Evolutionary conservation across 2,329 filamentous ascomycete genomes (phyloP).

Genomic region (Fusarium mangiferae): DNA sequence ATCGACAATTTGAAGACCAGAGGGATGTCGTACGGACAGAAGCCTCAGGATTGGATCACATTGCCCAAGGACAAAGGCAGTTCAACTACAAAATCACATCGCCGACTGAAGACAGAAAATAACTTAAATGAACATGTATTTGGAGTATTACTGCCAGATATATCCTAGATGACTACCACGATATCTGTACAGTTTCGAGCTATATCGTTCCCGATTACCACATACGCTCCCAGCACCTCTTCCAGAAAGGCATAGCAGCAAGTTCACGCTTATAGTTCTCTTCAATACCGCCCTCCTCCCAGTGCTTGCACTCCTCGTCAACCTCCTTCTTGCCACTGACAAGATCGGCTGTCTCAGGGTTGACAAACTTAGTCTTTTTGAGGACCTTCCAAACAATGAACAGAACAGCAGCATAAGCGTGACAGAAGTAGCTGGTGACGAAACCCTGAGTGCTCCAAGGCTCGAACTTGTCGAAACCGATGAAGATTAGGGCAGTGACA

Average conservation of each 20-base stretch:
- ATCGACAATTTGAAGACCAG: too few species aligned
- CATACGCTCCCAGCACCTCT: constrained; percentile 52
- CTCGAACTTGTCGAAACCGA: constrained; percentile 66
- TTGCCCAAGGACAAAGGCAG: neutral
- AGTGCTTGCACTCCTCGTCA: constrained; percentile 62
- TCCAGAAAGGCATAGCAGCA: constrained; percentile 49
- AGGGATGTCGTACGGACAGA: neutral
- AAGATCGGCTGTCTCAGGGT: constrained; percentile 38
- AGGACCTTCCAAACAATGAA: constrained; percentile 58
- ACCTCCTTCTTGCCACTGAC: constrained; percentile 71
- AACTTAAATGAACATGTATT: neutral
- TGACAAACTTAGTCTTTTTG: constrained; percentile 60
- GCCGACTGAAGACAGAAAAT: rapidly evolving
- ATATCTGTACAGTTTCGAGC: neutral
- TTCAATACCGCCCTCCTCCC: constrained; percentile 58
- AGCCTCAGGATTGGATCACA: neutral
- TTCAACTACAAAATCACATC: neutral
- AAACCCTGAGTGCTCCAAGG: constrained; percentile 61
- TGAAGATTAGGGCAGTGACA: constrained; percentile 61
- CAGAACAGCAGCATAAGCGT: constrained; percentile 64
- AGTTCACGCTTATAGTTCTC: constrained; percentile 54
- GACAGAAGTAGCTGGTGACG: constrained; percentile 64
- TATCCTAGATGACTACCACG: neutral
- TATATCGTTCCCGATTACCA: constrained; percentile 46
- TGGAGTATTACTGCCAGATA: neutral